A percentile compares a stretch with the other conserved stretches of the same genome.
Conservation (phyloP, 768 basidiomycete species). For the Auricularia auricula-judae region DNA sequence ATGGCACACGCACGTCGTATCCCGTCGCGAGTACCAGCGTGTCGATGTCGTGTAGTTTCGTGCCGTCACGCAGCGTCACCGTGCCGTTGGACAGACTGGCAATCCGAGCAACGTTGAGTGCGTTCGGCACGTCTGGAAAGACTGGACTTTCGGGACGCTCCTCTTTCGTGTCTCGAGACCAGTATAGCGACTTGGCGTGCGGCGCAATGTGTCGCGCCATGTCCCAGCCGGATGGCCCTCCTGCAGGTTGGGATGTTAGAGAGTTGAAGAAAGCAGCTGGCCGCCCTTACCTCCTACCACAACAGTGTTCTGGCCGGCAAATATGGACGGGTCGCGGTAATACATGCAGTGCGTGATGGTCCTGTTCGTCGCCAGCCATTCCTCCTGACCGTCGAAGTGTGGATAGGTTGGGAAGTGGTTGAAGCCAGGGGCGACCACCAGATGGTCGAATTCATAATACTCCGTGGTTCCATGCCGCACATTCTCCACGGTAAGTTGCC, state of each 20-base stretch:
- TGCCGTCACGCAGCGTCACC: conserved; percentile 39
- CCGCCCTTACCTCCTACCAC: no score
- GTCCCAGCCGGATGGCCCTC: conserved; percentile 37
- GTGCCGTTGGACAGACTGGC: conserved; percentile 12
- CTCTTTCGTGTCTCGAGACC: not conserved
- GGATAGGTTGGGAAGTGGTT: conserved; percentile 40
- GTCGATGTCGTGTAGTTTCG: conserved; percentile 28
- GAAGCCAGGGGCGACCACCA: conserved; percentile 44
- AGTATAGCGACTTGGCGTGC: conserved; percentile 30
- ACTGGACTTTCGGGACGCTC: not conserved
- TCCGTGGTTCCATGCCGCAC: conserved; percentile 6
- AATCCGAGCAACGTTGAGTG: not conserved
- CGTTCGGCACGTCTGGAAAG: not conserved
- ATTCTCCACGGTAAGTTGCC: conserved; percentile 30
- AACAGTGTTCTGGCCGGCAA: conserved; percentile 27
- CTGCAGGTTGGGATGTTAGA: conserved; percentile 16
- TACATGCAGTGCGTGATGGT: conserved; percentile 42
- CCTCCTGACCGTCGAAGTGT: conserved; percentile 34
- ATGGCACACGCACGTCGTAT: conserved; percentile 42
- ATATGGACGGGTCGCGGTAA: conserved; percentile 37
- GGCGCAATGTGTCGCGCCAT: conserved; percentile 30
- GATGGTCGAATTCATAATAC: conserved; percentile 34
- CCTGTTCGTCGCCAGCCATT: conserved; percentile 31
- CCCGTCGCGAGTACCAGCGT: conserved; percentile 43
- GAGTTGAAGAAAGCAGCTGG: no score